These are phyloP conservation scores for Blastobotrys buckinghamii DNA, from an alignment of 1,139 yeast genomes.

Conservation along the genomic window DNA sequence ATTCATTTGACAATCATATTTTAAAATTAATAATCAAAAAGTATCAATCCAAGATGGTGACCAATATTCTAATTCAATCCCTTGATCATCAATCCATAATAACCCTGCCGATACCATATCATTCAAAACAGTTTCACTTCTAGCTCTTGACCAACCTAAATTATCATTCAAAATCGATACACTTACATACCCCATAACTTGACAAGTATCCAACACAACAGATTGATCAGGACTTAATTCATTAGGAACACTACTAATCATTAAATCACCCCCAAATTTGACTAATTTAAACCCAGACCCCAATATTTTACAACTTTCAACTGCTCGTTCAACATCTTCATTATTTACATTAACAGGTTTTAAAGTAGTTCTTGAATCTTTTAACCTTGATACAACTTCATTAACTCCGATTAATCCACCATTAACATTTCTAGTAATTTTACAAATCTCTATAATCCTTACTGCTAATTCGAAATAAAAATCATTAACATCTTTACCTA, in stretches of 20 bases:
- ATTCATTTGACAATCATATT: too few species aligned
- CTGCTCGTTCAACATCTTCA: conserved; percentile 46
- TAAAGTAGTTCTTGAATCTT: conserved; percentile 25
- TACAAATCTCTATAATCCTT: conserved; percentile 67
- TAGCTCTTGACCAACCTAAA: conserved; percentile 58
- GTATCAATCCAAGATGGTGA: conserved; percentile 32
- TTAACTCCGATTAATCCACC: conserved; percentile 72
- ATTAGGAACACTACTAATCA: conserved; percentile 45
- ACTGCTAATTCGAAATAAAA: conserved; percentile 63
- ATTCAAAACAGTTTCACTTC: conserved; percentile 60
- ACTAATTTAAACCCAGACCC: conserved; percentile 46
- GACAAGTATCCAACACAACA: conserved; percentile 65
- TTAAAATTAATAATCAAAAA: background rate
- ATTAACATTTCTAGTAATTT: conserved; percentile 60
- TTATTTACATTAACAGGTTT: conserved; percentile 33
- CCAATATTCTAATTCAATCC: conserved; percentile 60
- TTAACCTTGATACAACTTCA: conserved; percentile 43
- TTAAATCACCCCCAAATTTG: conserved; percentile 31
- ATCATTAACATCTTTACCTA: conserved; percentile 45
- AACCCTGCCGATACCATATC: conserved; percentile 79
- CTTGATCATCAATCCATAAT: conserved; percentile 74
- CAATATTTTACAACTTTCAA: conserved; percentile 38
- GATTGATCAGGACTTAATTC: conserved; percentile 62
- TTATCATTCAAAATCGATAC: conserved; percentile 60
- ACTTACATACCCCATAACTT: conserved; percentile 65